A percentile compares a stretch with the other conserved stretches of the same genome.
Evolutionary conservation across 1,139 yeast species (phyloP).

Genomic region (Suhomyces yuchorum): DNA sequence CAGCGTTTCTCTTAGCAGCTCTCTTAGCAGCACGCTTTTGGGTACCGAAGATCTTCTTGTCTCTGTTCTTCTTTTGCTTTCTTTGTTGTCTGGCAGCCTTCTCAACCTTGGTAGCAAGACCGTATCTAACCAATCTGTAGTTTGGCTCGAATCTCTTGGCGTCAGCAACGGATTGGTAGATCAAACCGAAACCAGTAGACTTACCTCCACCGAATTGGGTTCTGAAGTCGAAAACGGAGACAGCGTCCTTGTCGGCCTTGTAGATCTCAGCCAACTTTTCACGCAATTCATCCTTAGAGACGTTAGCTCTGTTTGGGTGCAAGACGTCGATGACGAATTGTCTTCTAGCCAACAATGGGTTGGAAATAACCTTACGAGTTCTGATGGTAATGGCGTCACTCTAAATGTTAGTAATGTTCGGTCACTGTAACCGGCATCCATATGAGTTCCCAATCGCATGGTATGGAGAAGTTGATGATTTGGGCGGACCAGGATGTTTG

Average conservation of each 20-base stretch:
- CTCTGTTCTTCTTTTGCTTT: conserved; percentile 99
- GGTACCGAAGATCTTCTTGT: conserved; percentile 98
- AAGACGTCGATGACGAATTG: conserved; percentile 99
- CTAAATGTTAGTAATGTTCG: conserved; percentile 47
- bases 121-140: conserved; percentile 99
- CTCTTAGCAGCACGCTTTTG: conserved; percentile 93
- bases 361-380: conserved; percentile 99
- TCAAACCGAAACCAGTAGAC: conserved; percentile 98
- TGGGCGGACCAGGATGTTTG: no score
- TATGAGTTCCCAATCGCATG: not conserved
- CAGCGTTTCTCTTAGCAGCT: conserved; percentile 72
- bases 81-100: conserved; percentile 99
- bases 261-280: conserved; percentile 94
- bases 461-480: no score
- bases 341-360: conserved; percentile 99
- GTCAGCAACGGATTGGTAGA: conserved; percentile 97
- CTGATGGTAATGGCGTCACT: conserved; percentile 99
- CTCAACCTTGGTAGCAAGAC: conserved; percentile 93
- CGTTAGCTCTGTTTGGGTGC: conserved; percentile 99
- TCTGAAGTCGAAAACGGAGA: conserved; percentile 98
- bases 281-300: conserved; percentile 98
- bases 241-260: conserved; percentile 98
- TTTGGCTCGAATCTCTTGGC: conserved; percentile 99
- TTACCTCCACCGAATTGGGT: conserved; percentile 99
- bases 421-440: not conserved